A percentile compares a stretch with the other conserved stretches of the same genome.
phyloP scores from a whole-genome alignment of 1,284 basidiomycete genomes.

The Apiotrichum sp. region DNA sequence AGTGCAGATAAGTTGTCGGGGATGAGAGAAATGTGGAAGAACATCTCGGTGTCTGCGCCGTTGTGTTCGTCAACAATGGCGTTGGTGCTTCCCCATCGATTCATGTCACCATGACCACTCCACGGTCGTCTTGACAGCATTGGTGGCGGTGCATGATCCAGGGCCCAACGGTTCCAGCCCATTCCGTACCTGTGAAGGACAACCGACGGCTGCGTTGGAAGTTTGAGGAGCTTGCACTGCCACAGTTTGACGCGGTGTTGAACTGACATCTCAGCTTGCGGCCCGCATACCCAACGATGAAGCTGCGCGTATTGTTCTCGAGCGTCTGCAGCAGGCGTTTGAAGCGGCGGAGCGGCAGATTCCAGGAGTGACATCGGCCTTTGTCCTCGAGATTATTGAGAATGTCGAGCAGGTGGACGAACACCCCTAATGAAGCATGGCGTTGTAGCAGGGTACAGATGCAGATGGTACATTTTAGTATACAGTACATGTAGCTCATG shows the following conservation, averaged over 20 bases:
- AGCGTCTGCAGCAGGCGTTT: slow-evolving; percentile 77
- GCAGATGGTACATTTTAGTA: neutral
- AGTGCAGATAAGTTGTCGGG: slow-evolving; percentile 36
- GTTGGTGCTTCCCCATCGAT: too few species aligned
- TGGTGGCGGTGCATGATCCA: too few species aligned
- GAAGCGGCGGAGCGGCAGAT: slow-evolving; percentile 79
- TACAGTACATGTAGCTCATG: too few species aligned
- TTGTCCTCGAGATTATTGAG: slow-evolving; percentile 50
- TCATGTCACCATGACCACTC: too few species aligned
- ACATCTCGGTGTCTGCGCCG: too few species aligned
- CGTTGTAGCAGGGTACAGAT: slow-evolving; percentile 1
- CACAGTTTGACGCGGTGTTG: too few species aligned
- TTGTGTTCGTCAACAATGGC: too few species aligned
- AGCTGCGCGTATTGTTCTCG: slow-evolving; percentile 75
- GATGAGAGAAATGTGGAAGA: neutral
- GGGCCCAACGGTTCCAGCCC: too few species aligned
- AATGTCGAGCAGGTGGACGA: slow-evolving; percentile 48
- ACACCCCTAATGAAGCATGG: slow-evolving; percentile 11
- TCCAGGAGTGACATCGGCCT: slow-evolving; percentile 48
- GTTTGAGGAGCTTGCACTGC: too few species aligned
- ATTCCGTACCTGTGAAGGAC: too few species aligned
- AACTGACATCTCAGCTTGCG: slow-evolving; percentile 79
- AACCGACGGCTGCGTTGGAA: too few species aligned
- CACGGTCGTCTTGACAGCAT: too few species aligned
- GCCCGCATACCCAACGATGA: slow-evolving; percentile 79